A percentile compares a stretch with the other conserved stretches of the same genome.
Conservation (phyloP, 768 basidiomycete genomes). For the Sporobolomyces pararoseus region DNA sequence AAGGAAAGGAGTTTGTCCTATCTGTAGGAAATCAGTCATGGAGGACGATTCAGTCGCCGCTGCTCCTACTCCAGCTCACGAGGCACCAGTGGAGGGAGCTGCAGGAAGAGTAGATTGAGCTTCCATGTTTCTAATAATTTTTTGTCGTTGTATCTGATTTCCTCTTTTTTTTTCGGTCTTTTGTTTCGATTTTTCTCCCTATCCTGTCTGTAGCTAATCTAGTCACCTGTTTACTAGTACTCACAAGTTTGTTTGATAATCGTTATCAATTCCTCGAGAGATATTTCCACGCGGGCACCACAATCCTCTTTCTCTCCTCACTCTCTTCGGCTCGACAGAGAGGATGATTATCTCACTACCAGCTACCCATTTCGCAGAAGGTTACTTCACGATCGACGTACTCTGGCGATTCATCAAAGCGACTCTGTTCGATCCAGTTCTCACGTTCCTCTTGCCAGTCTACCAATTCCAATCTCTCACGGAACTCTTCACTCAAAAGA, state of each 20-base stretch:
- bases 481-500: not conserved
- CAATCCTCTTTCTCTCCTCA: not conserved
- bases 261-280: no score
- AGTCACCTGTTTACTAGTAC: no score
- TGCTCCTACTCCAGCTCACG: no score
- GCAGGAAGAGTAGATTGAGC: not conserved
- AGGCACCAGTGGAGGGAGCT: no score
- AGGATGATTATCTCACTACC: constrained; percentile 17
- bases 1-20: constrained; percentile 56
- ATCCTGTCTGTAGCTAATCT: not conserved
- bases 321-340: not conserved
- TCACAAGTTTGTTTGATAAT: no score
- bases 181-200: not conserved
- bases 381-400: constrained; percentile 24
- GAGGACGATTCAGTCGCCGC: constrained; percentile 3
- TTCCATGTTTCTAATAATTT: not conserved
- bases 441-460: constrained; percentile 1
- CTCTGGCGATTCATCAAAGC: not conserved
- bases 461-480: constrained; percentile 11
- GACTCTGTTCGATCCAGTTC: constrained; percentile 8
- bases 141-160: constrained; percentile 5
- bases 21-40: constrained; percentile 22
- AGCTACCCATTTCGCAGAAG: constrained; percentile 16
- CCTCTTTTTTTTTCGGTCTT: not conserved
- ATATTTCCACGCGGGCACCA: not conserved